Evolutionary conservation across 2,329 filamentous ascomycete genomes (phyloP).

Genomic region (Aschersonia sp.): DNA sequence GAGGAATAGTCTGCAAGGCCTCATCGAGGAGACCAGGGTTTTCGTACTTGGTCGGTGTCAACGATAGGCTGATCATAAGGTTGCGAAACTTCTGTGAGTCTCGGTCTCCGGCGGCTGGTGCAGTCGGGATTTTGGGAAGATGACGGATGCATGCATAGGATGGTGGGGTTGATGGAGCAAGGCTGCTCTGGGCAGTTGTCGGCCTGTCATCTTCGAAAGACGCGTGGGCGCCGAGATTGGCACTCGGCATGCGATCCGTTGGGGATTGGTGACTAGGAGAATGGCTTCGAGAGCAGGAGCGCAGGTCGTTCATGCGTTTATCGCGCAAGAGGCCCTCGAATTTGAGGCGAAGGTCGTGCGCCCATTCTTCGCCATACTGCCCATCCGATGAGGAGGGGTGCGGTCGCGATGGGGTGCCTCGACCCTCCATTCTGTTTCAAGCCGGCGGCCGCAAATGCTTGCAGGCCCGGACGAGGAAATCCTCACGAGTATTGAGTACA

Average conservation of each 20-base stretch:
- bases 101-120: conserved; percentile 51
- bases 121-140: conserved; percentile 48
- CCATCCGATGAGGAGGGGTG: conserved; percentile 11
- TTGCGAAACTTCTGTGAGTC: conserved; percentile 64
- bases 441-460: too few relatives aligned
- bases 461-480: too few relatives aligned
- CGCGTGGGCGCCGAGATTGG: conserved; percentile 27
- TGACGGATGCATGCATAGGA: conserved; percentile 34
- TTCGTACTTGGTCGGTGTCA: conserved; percentile 86
- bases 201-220: conserved; percentile 26
- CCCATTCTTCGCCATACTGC: conserved; percentile 57
- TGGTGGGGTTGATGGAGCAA: conserved; percentile 22
- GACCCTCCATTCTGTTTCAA: conserved; percentile 21
- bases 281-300: conserved; percentile 35
- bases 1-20: conserved; percentile 69
- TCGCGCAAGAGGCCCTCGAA: conserved; percentile 81
- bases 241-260: conserved; percentile 32
- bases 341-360: conserved; percentile 62
- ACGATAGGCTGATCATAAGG: conserved; percentile 69
- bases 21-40: conserved; percentile 92
- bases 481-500: too few relatives aligned
- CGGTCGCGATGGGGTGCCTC: conserved; percentile 18
- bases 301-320: conserved; percentile 71
- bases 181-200: conserved; percentile 26
- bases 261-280: conserved; percentile 44